phyloP scores from a whole-genome alignment of 164 flowering plant genomes.

The Tetracentron sinense region DNA sequence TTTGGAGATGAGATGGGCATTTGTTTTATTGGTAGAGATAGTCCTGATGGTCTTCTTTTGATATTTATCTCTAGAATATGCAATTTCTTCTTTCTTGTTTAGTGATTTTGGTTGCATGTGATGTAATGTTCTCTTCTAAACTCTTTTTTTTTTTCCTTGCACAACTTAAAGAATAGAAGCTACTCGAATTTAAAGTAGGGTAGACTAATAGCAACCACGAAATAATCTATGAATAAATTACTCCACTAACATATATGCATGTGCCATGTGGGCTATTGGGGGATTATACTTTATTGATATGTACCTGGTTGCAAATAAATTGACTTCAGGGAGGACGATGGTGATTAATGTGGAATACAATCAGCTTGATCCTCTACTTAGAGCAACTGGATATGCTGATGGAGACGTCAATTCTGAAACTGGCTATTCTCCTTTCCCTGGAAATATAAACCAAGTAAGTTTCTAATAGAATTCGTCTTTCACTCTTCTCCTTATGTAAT shows the following conservation, averaged over 20 bases:
- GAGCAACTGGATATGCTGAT: conserved; percentile 80
- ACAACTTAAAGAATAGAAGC: neutral
- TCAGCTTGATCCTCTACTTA: conserved; percentile 94
- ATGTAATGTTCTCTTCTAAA: no score
- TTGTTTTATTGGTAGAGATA: no score
- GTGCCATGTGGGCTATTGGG: neutral
- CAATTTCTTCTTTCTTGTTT: no score
- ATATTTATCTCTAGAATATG: no score
- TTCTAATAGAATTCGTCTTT: conserved; percentile 1
- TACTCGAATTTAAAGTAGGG: neutral
- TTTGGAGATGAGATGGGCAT: no score
- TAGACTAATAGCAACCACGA: neutral
- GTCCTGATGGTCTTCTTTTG: no score
- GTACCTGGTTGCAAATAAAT: conserved; percentile 2
- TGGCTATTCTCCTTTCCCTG: conserved; percentile 96
- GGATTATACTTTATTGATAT: neutral
- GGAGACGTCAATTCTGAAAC: conserved; percentile 92
- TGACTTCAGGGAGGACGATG: conserved; percentile 78
- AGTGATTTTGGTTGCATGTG: no score
- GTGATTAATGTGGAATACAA: conserved; percentile 99
- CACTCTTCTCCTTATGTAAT: no score
- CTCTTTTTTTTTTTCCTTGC: no score
- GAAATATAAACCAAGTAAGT: conserved; percentile 90
- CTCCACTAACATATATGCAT: no score
- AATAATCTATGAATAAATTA: no score